Conservation (phyloP, 2,329 filamentous ascomycete species). For the Trichoderma asperellum region DNA sequence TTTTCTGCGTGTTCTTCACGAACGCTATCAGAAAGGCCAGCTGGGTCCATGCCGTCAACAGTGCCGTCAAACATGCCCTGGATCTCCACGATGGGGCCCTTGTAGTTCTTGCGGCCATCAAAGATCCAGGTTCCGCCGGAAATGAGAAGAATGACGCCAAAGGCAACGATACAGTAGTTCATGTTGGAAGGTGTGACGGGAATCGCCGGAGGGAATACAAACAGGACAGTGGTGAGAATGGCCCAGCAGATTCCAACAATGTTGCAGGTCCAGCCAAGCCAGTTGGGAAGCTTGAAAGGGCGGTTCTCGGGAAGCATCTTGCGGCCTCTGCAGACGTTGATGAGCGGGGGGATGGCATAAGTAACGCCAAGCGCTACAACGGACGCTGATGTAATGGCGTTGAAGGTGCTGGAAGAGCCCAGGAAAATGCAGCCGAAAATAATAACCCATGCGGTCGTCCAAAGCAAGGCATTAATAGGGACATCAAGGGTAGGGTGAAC, state of each 20-base stretch:
- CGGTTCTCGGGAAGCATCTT: slow-evolving; percentile 62
- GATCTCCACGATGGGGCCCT: slow-evolving; percentile 38
- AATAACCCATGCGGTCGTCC: slow-evolving; percentile 64
- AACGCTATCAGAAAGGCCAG: not conserved
- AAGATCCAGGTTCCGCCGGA: slow-evolving; percentile 50
- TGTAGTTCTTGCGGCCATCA: slow-evolving; percentile 55
- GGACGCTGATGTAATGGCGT: slow-evolving; percentile 71
- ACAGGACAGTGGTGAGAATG: slow-evolving; percentile 72
- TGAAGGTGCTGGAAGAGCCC: slow-evolving; percentile 68
- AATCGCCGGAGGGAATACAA: slow-evolving; percentile 71
- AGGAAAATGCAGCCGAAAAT: slow-evolving; percentile 73
- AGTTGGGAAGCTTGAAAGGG: slow-evolving; percentile 44
- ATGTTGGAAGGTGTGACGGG: slow-evolving; percentile 69
- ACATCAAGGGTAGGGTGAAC: slow-evolving; percentile 66
- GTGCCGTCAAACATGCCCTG: slow-evolving; percentile 17
- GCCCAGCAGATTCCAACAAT: slow-evolving; percentile 64
- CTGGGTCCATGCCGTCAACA: slow-evolving; percentile 19
- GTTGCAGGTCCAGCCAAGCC: slow-evolving; percentile 45
- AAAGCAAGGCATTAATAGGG: slow-evolving; percentile 68
- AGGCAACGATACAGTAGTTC: slow-evolving; percentile 60
- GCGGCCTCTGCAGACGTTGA: slow-evolving; percentile 70
- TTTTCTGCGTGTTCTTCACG: slow-evolving; percentile 14
- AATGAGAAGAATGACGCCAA: slow-evolving; percentile 53
- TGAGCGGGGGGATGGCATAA: slow-evolving; percentile 73
- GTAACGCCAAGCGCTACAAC: slow-evolving; percentile 75